A percentile compares a stretch with the other conserved stretches of the same genome.
phyloP scores from a whole-genome alignment of 148 eudicot genomes.

The Fagopyrum homotropicum region DNA sequence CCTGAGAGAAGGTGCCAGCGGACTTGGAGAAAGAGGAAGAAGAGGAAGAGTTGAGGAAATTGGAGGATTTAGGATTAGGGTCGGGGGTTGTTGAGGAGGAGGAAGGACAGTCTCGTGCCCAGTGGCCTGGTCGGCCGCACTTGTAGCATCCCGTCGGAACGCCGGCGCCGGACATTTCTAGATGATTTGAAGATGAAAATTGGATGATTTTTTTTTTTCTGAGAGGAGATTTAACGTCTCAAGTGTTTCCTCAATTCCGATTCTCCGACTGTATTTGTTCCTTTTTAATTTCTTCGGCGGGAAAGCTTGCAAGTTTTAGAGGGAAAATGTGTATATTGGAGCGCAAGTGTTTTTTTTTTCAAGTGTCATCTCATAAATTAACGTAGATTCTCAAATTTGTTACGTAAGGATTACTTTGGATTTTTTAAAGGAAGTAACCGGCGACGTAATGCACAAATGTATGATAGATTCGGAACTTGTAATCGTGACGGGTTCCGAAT shows the following conservation, averaged over 20 bases:
- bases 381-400: no score
- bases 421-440: no score
- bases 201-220: not conserved
- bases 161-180: slow-evolving; percentile 24
- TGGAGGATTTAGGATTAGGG: slow-evolving; percentile 19
- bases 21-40: slow-evolving; percentile 15
- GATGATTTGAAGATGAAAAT: not conserved
- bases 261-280: not conserved
- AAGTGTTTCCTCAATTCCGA: no score
- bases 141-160: slow-evolving; percentile 92
- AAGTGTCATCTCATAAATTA: no score
- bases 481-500: no score
- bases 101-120: slow-evolving; percentile 94
- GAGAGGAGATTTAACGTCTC: not conserved
- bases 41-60: slow-evolving; percentile 7
- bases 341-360: no score
- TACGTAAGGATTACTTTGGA: no score
- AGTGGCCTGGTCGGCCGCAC: slow-evolving; percentile 97
- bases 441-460: no score
- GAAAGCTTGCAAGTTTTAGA: not conserved
- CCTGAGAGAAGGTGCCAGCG: slow-evolving; percentile 8
- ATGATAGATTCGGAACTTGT: no score
- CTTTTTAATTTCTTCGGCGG: not conserved
- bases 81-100: slow-evolving; percentile 24
- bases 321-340: no score